Evolutionary conservation across 208 protist species (phyloP).

Genomic region (Porcisia hertigi): DNA sequence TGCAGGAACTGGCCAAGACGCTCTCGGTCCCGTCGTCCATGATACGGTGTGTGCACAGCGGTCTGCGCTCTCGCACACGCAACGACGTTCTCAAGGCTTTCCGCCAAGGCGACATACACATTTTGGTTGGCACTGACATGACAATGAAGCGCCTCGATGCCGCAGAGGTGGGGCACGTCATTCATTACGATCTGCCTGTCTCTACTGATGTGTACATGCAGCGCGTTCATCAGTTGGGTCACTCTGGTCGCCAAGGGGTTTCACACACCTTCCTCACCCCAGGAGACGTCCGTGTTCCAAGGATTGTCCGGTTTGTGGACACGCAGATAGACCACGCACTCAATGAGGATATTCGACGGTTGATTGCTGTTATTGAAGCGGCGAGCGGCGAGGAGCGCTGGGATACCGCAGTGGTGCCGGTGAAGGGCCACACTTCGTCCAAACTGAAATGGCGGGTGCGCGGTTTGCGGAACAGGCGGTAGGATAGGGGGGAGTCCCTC

Average conservation of each 20-base stretch:
- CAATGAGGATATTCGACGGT: constrained; percentile 28
- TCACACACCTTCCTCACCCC: constrained; percentile 93
- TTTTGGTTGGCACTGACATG: constrained; percentile 97
- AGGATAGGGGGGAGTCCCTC: constrained; percentile 22
- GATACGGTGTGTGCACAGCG: constrained; percentile 92
- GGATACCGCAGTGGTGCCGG: constrained; percentile 28
- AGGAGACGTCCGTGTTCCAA: constrained; percentile 57
- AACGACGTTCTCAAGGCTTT: constrained; percentile 80
- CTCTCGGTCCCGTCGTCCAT: constrained; percentile 60
- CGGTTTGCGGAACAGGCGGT: constrained; percentile 31
- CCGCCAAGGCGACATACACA: constrained; percentile 67
- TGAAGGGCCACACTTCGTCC: constrained; percentile 19
- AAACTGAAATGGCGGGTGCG: constrained; percentile 45
- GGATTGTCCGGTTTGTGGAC: constrained; percentile 61
- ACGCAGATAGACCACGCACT: constrained; percentile 42
- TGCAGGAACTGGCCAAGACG: constrained; percentile 41
- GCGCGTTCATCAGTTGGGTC: constrained; percentile 97
- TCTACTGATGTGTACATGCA: constrained; percentile 98
- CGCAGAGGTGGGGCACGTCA: constrained; percentile 92
- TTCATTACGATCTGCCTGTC: constrained; percentile 96
- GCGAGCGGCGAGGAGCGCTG: constrained; percentile 42
- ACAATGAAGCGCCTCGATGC: constrained; percentile 95
- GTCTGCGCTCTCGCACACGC: constrained; percentile 70
- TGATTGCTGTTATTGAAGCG: constrained; percentile 27
- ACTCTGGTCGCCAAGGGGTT: constrained; percentile 91